Percentiles rank a stretch among this genome's conserved stretches.
These are phyloP conservation scores for Penicillium subrubescens DNA, from an alignment of 495 filamentous ascomycete genomes.

Conservation along the genomic window DNA sequence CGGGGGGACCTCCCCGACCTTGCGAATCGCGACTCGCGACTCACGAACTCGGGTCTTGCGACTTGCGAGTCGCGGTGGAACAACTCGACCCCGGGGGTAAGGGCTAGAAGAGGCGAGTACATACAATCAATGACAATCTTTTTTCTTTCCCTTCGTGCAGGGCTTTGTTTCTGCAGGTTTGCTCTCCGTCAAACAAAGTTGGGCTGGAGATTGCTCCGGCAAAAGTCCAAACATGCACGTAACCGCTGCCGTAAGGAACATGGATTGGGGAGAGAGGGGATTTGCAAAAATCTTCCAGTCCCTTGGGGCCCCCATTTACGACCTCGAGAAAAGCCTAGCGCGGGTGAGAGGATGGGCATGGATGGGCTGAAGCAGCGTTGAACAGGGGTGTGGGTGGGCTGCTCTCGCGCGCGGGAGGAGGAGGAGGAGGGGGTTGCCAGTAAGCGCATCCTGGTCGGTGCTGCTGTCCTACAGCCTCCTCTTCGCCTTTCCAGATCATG, in stretches of 20 bases:
- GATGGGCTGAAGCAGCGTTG: constrained; percentile 8
- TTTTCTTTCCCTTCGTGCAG: constrained; percentile 8
- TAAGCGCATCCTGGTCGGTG: constrained; percentile 12
- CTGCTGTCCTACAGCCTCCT: constrained; percentile 17
- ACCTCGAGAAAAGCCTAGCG: not conserved
- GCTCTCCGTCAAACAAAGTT: constrained; percentile 32
- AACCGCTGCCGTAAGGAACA: constrained; percentile 33
- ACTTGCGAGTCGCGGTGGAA: constrained; percentile 17
- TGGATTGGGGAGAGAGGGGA: constrained; percentile 20
- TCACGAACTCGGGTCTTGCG: not conserved
- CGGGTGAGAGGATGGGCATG: constrained; percentile 14
- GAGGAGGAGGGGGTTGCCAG: constrained; percentile 1
- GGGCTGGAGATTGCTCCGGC: constrained; percentile 28
- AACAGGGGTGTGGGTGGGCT: not conserved
- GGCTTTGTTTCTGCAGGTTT: constrained; percentile 37
- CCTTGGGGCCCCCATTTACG: constrained; percentile 4
- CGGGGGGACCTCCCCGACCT: constrained; percentile 30
- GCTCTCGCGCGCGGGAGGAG: not conserved
- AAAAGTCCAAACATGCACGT: constrained; percentile 34
- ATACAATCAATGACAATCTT: not conserved
- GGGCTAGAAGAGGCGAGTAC: constrained; percentile 9
- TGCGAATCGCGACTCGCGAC: constrained; percentile 13
- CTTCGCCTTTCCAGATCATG: constrained; percentile 17
- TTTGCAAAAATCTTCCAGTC: constrained; percentile 4
- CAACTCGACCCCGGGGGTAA: constrained; percentile 14